Conservation (phyloP, 305 asterid species). For the Fraxinus platypoda region DNA sequence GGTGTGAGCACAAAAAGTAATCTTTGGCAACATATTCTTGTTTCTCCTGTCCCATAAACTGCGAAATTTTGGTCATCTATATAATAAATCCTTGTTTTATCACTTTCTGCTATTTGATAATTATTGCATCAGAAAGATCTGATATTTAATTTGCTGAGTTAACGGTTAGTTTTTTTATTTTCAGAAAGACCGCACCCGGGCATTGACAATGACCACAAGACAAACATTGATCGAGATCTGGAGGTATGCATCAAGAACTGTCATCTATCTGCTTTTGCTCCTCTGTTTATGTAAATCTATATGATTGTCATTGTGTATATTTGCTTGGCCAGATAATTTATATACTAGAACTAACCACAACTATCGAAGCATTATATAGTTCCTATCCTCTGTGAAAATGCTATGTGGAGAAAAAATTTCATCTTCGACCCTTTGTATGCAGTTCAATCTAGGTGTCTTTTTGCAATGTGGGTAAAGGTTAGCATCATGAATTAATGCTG, state of each 20-base stretch:
- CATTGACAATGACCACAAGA: conserved; percentile 66
- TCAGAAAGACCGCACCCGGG: conserved; percentile 77
- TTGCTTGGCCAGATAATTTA: background rate
- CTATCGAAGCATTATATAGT: background rate
- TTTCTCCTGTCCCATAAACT: background rate
- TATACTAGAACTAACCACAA: background rate
- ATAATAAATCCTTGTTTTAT: background rate
- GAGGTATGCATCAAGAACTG: conserved; percentile 47
- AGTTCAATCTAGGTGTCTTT: background rate
- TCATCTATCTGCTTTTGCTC: background rate
- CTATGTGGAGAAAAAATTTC: background rate
- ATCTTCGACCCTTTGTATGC: background rate
- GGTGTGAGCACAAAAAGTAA: background rate
- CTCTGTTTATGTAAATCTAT: background rate
- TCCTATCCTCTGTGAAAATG: background rate
- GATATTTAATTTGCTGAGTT: background rate
- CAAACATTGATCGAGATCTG: conserved; percentile 69
- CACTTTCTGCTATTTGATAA: background rate
- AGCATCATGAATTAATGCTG: background rate
- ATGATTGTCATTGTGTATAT: background rate
- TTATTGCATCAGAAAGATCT: background rate
- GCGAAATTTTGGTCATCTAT: background rate
- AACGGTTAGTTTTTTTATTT: conserved; percentile 11
- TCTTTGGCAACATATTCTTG: background rate
- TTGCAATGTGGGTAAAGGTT: background rate